phyloP scores from a whole-genome alignment of 2,329 filamentous ascomycete genomes.

The Colletotrichum melonis region DNA sequence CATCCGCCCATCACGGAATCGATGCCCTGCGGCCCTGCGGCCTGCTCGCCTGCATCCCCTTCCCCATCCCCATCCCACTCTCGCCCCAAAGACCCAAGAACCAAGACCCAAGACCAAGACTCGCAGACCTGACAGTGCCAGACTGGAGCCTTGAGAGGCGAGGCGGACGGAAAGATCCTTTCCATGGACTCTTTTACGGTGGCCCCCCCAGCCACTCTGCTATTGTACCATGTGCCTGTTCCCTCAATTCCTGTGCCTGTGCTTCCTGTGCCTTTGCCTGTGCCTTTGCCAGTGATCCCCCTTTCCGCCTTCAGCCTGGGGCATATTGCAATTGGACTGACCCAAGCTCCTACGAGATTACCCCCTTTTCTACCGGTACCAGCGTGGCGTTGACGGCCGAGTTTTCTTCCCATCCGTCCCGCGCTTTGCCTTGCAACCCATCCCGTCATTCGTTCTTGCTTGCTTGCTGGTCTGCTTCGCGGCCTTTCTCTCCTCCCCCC shows the following conservation, averaged over 20 bases:
- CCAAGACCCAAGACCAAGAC: background rate
- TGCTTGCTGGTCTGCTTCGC: conserved; percentile 36
- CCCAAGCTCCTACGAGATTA: conserved; percentile 33
- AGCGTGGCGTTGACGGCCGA: conserved; percentile 33
- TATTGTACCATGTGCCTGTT: background rate
- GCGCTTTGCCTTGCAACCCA: conserved; percentile 27
- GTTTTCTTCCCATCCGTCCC: conserved; percentile 36
- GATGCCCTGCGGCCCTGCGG: conserved; percentile 23
- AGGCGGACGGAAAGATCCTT: conserved; percentile 35
- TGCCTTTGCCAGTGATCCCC: conserved; percentile 23
- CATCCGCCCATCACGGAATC: conserved; percentile 32
- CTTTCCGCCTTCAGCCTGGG: conserved; percentile 34
- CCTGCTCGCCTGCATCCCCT: background rate
- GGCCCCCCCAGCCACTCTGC: conserved; percentile 28
- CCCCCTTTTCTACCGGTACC: conserved; percentile 30
- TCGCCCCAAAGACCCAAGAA: background rate
- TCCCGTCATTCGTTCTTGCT: conserved; percentile 35
- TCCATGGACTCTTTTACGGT: conserved; percentile 24
- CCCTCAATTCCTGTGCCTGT: background rate
- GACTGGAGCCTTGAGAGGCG: conserved; percentile 33
- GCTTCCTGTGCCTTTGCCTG: background rate
- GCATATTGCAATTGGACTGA: conserved; percentile 34
- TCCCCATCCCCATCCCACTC: conserved; percentile 5
- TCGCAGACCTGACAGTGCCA: background rate
- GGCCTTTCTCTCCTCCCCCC: conserved; percentile 28